These are phyloP conservation scores for Neurospora sp. DNA, from an alignment of 495 filamentous ascomycete genomes.

Conservation along the genomic window DNA sequence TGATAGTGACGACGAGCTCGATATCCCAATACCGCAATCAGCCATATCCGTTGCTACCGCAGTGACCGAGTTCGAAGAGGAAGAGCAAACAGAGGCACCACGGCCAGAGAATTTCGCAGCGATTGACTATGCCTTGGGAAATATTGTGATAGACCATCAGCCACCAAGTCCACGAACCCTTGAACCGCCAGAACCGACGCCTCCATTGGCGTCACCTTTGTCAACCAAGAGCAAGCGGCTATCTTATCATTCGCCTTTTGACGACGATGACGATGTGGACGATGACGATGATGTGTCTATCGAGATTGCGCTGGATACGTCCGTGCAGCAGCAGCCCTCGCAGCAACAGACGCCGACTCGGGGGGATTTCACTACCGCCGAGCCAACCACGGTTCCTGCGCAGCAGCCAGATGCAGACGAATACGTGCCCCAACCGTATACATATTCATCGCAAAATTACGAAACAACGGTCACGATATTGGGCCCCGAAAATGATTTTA, in stretches of 20 bases:
- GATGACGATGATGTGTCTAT: constrained; percentile 32
- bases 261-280: constrained; percentile 24
- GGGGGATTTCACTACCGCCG: constrained; percentile 9
- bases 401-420: constrained; percentile 20
- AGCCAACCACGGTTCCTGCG: constrained; percentile 5
- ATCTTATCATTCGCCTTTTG: constrained; percentile 31
- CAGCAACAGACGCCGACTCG: constrained; percentile 23
- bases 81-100: constrained; percentile 53
- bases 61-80: constrained; percentile 60
- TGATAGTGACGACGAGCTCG: constrained; percentile 2
- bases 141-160: not conserved
- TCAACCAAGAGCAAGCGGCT: constrained; percentile 17
- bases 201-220: not conserved
- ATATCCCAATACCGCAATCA: constrained; percentile 28
- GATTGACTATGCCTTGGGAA: constrained; percentile 15
- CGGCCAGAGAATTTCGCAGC: constrained; percentile 15
- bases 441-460: constrained; percentile 21
- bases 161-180: not conserved
- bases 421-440: constrained; percentile 30
- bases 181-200: not conserved
- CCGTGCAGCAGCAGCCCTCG: constrained; percentile 9
- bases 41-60: constrained; percentile 47
- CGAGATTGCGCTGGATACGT: constrained; percentile 31
- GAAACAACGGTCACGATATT: constrained; percentile 37
- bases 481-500: constrained; percentile 31